phyloP scores from a whole-genome alignment of 768 basidiomycete species.

The Rhodotorula babjevae region DNA sequence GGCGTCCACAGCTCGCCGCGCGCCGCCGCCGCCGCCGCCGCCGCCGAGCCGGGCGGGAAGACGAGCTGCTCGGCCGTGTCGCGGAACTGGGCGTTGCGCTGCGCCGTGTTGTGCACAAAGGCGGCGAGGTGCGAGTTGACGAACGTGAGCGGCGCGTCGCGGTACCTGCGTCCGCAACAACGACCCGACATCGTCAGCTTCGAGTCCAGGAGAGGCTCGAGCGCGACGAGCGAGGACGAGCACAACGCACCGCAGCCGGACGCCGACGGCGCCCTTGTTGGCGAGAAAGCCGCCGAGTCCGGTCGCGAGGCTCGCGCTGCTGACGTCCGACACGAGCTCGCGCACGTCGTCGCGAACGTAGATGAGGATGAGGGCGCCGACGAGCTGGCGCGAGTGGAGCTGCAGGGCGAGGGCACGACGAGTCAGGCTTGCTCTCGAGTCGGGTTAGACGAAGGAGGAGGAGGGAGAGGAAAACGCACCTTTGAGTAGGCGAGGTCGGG shows the following conservation, averaged over 20 bases:
- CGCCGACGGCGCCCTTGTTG: slow-evolving; percentile 73
- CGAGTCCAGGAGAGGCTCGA: no score
- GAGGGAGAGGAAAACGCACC: slow-evolving; percentile 47
- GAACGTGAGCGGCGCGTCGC: slow-evolving; percentile 58
- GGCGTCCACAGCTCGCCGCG: slow-evolving; percentile 22
- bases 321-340: slow-evolving; percentile 56
- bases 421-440: background rate
- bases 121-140: slow-evolving; percentile 80
- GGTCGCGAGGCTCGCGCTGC: slow-evolving; percentile 58
- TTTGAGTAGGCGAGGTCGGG: slow-evolving; percentile 63
- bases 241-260: slow-evolving; percentile 58
- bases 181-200: no score
- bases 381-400: slow-evolving; percentile 72
- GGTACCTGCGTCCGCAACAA: slow-evolving; percentile 9
- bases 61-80: slow-evolving; percentile 60
- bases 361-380: slow-evolving; percentile 72
- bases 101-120: slow-evolving; percentile 71
- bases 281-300: slow-evolving; percentile 79
- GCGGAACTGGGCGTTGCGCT: slow-evolving; percentile 67
- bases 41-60: slow-evolving; percentile 43
- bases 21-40: no score
- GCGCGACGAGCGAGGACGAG: slow-evolving; percentile 42
- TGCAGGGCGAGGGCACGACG: slow-evolving; percentile 42
- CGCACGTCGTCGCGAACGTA: slow-evolving; percentile 59
- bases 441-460: background rate